A percentile compares a stretch with the other conserved stretches of the same genome.
phyloP scores from a whole-genome alignment of 2,329 filamentous ascomycete species.

The Aaosphaeria pasadenensis region DNA sequence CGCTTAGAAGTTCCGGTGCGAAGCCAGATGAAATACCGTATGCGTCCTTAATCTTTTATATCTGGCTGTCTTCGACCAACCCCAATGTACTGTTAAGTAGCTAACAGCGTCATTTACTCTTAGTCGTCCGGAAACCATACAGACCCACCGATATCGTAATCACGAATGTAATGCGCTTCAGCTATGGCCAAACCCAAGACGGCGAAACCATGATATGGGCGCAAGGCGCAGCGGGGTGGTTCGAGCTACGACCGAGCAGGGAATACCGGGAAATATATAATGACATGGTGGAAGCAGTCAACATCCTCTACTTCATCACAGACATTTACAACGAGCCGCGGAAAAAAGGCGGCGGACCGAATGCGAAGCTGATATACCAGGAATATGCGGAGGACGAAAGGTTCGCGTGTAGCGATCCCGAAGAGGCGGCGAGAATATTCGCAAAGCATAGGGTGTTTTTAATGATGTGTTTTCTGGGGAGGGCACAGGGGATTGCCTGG shows the following conservation, averaged over 20 bases:
- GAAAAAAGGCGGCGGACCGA: conserved; percentile 38
- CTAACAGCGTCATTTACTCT: neutral
- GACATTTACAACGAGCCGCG: conserved; percentile 52
- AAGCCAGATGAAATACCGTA: conserved; percentile 27
- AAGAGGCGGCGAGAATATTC: conserved; percentile 26
- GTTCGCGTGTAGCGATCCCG: conserved; percentile 20
- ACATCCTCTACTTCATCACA: conserved; percentile 61
- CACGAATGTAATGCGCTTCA: conserved; percentile 45
- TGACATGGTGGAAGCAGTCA: conserved; percentile 61
- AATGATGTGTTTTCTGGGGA: conserved; percentile 43
- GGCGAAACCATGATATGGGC: conserved; percentile 64
- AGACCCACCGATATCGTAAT: conserved; percentile 51
- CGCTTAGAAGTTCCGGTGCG: conserved; percentile 44
- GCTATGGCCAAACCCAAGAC: conserved; percentile 54
- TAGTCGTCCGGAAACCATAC: conserved; percentile 32
- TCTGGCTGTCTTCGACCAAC: neutral
- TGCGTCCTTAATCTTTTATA: neutral
- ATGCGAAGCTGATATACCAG: conserved; percentile 38
- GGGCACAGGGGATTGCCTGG: conserved; percentile 46
- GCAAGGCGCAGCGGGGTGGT: conserved; percentile 64
- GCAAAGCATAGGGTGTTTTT: conserved; percentile 42
- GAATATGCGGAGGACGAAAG: conserved; percentile 37
- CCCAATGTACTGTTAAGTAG: neutral
- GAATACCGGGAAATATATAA: conserved; percentile 57
- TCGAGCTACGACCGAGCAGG: conserved; percentile 59